Conservation (phyloP, 2,329 filamentous ascomycete genomes). For the Monosporascus sp. region DNA sequence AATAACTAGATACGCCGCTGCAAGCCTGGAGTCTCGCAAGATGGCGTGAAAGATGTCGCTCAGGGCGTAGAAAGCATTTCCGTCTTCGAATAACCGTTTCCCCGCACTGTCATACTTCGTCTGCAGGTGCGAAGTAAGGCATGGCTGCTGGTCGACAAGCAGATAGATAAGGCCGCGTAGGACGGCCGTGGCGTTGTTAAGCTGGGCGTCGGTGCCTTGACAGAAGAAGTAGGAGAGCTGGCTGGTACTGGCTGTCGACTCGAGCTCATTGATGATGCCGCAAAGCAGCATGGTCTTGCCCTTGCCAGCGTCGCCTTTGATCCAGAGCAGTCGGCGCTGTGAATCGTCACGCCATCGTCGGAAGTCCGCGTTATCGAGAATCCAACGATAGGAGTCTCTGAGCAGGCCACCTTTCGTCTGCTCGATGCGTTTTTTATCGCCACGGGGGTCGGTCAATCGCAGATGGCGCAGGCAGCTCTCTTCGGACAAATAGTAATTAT, state of each 20-base stretch:
- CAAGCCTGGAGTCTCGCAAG: constrained; percentile 23
- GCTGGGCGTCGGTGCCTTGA: constrained; percentile 21
- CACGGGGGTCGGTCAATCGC: no score
- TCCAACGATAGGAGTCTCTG: no score
- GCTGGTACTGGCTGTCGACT: neutral
- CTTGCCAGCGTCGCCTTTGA: constrained; percentile 34
- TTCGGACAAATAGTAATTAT: no score
- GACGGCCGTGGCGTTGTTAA: constrained; percentile 25
- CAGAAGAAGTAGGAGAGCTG: constrained; percentile 28
- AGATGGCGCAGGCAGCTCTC: no score
- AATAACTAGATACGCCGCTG: constrained; percentile 31
- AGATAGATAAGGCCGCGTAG: constrained; percentile 27
- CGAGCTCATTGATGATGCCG: constrained; percentile 32
- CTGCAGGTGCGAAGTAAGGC: constrained; percentile 29
- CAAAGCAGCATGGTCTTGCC: constrained; percentile 40
- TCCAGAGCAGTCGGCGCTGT: constrained; percentile 3
- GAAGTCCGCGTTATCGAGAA: no score
- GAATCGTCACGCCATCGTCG: no score
- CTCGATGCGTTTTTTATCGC: no score
- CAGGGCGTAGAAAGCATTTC: constrained; percentile 34
- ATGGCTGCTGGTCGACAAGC: constrained; percentile 21
- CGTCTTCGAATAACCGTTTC: constrained; percentile 28
- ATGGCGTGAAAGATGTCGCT: constrained; percentile 12
- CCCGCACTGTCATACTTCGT: constrained; percentile 26
- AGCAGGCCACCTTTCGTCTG: no score